Evolutionary conservation across 805 yeast species (phyloP), one percentile per base, ranked within the genome.

Genomic region (Sugiyamaella valdiviana): DNA sequence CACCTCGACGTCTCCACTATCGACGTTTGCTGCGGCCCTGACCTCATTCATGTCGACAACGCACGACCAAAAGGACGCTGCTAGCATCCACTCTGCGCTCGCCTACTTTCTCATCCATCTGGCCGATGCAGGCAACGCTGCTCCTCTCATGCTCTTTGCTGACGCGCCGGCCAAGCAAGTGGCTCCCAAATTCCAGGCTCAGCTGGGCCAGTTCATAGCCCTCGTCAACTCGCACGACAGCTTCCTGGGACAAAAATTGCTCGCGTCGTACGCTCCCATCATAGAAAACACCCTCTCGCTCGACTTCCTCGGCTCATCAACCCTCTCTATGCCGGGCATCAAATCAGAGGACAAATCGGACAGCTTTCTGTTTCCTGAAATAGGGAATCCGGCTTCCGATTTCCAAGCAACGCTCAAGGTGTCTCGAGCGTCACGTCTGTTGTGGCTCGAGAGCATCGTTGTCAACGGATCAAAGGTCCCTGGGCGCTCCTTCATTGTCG

Each of bases 371-470:
- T n/a, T 26, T 26, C n/a, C 9, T 26, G 32, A 26, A 10, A 12
- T 26, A 12, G 32, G n/a, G n/a, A n/a, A n/a, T n/a, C n/a, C n/a
- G n/a, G n/a, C n/a, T n/a, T n/a, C 9, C 32, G 5, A 12, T 4
- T 3, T n/a, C 14, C 32, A 26, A 4, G 32, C n/a, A 10, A 12
- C 32, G 3, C 17, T 20, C 16, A 20, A 39, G 21, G 26, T 23
- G 21, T 46, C 59, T 20, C 29, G 62, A 17, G 57, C 50, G 3
- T 57, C 47, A 24, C 46, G 60, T 23, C 44, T 58, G 39, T 23
- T 53, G 4, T 51, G 58, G 55, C 55, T 59, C 12, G 63, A 59
- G 19, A 52, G 55, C n/a, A 38, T 51, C 24, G 45, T 57, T 51
- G 39, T 44, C 7, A 42, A 48, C n/a, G 51, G 47, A 15, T 41